phyloP scores from a whole-genome alignment of 495 filamentous ascomycete species.

The Hamigera avellanea region DNA sequence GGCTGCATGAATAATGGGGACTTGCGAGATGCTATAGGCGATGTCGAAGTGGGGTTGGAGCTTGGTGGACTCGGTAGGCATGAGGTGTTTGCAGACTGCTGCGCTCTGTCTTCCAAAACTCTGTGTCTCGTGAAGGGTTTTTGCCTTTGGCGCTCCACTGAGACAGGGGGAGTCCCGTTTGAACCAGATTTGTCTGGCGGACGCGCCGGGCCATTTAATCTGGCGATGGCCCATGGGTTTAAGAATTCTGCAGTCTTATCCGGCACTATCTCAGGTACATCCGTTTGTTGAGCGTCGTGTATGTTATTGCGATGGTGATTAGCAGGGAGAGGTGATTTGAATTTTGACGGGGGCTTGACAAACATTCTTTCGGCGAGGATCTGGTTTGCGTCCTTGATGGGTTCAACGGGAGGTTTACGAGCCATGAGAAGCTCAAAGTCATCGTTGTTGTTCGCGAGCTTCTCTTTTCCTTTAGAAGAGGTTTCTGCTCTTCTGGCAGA shows the following conservation, averaged over 20 bases:
- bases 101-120: neutral
- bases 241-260: constrained; percentile 1
- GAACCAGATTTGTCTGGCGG: too few relatives aligned
- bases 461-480: constrained; percentile 3
- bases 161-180: too few relatives aligned
- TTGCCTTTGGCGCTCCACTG: too few relatives aligned
- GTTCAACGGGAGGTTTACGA: constrained; percentile 2
- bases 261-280: neutral
- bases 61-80: neutral
- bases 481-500: neutral
- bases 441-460: neutral
- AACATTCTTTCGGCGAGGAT: neutral
- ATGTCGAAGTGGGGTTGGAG: neutral
- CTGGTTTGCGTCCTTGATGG: neutral
- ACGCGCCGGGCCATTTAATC: constrained; percentile 7
- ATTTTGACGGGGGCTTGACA: neutral
- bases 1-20: too few relatives aligned
- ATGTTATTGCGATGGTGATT: neutral
- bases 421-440: constrained; percentile 18
- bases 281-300: neutral
- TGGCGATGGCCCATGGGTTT: constrained; percentile 26
- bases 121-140: too few relatives aligned
- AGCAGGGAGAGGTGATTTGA: neutral
- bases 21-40: constrained; percentile 1
- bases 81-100: neutral